Base-by-base conservation (phyloP, 2,329 filamentous ascomycete species). In the Ascochyta viciae-villosae region DNA sequence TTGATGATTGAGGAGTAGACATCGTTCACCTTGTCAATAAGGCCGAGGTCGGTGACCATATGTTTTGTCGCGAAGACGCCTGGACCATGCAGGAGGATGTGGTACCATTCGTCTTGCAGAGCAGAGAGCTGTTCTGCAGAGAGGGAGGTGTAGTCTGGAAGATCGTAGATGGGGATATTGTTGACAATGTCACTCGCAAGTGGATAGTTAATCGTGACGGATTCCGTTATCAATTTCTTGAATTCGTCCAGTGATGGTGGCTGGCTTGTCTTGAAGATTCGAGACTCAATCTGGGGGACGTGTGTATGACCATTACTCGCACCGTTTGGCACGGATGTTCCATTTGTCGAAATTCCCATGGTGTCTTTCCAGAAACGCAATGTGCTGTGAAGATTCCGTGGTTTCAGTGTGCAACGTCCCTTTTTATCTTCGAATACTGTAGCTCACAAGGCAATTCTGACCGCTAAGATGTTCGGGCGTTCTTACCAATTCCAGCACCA, bases 101-200 rank as follows among this genome's bases (percentile, higher is more conserved):
- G 78, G 63, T 87, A 81, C 81, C 84, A 85, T 75, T 88, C 86
- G 60, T 87, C 81, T 68, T 87, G 84, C 2, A 87, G 78, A 4
- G 70, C 64, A 15, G 73, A 59, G 26, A 74, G 65, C n/a, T 70
- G 64, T 1, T 61, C 40, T 6, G 63, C 12, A 24, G 76, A 69
- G 0, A 74, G 54, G 3, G 74, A 64, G 4, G 78, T 68, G 53
- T 78, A 76, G 2, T 65, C 57, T 0, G 72, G 62, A 6, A 84
- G 74, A 31, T 82, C 71, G 72, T 87, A 87, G 57, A 87, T 79
- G 0, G 85, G 85, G 3, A 87, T 76, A 60, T 86, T 85, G 35
- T 78, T 72, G 22, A 77, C 50, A 23, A 85, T 73, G 4, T 70
- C 57, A 6, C 65, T 65, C 1, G 83, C 79, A 1, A 84, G 76